Conservation (phyloP, 2,329 filamentous ascomycete species). For the Diaporthe sp. region DNA sequence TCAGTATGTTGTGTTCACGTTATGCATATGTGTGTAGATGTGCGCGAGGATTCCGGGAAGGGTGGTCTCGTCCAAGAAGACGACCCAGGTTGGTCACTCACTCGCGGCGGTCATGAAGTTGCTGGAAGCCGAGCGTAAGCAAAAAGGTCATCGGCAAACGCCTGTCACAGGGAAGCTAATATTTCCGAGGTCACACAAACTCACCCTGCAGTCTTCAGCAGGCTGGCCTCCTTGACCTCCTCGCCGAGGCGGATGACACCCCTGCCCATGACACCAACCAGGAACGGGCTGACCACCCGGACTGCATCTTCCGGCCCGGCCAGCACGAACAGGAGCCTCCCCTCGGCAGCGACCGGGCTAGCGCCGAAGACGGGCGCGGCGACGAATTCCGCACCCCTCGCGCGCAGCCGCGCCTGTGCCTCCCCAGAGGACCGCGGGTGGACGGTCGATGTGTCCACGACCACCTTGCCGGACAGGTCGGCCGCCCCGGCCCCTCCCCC, state of each 20-base stretch:
- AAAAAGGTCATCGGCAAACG: not conserved
- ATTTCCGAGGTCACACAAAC: conserved; percentile 41
- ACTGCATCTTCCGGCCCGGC: conserved; percentile 53
- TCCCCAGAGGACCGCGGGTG: conserved; percentile 54
- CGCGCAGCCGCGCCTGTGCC: conserved; percentile 43
- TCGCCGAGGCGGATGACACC: conserved; percentile 54
- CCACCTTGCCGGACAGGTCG: conserved; percentile 49
- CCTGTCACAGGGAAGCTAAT: not conserved
- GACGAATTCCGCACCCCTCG: conserved; percentile 49
- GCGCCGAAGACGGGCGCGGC: conserved; percentile 62
- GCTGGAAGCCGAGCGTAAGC: conserved; percentile 38
- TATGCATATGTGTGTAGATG: fast-evolving
- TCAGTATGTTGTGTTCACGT: too few relatives aligned
- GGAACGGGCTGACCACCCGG: conserved; percentile 47
- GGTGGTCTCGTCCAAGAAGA: not conserved
- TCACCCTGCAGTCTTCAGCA: conserved; percentile 60
- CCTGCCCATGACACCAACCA: conserved; percentile 54
- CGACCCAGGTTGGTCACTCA: not conserved
- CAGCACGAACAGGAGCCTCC: conserved; percentile 57
- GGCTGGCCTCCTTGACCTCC: conserved; percentile 53
- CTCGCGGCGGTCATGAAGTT: conserved; percentile 58
- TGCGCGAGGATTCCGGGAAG: too few relatives aligned
- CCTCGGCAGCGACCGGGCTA: conserved; percentile 57
- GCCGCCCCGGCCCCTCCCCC: conserved; percentile 40
- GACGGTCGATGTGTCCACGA: conserved; percentile 62